A percentile compares a stretch with the other conserved stretches of the same genome.
Conservation (phyloP, 2,329 filamentous ascomycete genomes). For the Hypoxylon sp. region DNA sequence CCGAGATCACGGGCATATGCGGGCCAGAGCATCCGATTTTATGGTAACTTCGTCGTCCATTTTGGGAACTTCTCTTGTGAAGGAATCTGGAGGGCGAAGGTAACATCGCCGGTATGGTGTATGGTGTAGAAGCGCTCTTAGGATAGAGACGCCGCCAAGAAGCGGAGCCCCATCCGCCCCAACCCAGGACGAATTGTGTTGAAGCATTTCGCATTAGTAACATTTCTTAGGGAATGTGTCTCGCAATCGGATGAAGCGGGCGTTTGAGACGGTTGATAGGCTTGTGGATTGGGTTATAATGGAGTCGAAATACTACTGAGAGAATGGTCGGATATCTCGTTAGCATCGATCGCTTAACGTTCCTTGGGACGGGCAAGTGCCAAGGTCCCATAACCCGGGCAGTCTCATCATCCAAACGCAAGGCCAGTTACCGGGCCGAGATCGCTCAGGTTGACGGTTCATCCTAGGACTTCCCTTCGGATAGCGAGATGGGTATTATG, state of each 20-base stretch:
- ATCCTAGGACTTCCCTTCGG: constrained; percentile 4
- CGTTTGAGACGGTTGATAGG: constrained; percentile 5
- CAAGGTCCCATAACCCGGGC: constrained; percentile 9
- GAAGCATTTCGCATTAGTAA: constrained; percentile 5
- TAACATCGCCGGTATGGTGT: neutral
- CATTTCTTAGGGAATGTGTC: neutral
- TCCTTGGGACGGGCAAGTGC: neutral
- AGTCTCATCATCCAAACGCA: constrained; percentile 11
- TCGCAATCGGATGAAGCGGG: constrained; percentile 1
- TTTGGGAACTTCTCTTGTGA: neutral
- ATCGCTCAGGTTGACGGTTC: neutral
- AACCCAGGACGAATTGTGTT: neutral
- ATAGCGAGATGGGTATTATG: constrained; percentile 14
- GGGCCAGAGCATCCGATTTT: constrained; percentile 2
- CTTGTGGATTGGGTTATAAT: constrained; percentile 2
- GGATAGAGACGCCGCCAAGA: constrained; percentile 4
- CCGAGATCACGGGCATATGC: constrained; percentile 19
- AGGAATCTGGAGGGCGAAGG: constrained; percentile 1
- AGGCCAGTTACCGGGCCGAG: constrained; percentile 25
- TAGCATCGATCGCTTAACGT: neutral
- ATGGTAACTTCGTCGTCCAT: neutral
- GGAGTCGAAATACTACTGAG: constrained; percentile 2
- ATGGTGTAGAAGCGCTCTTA: neutral
- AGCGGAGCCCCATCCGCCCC: constrained; percentile 2
- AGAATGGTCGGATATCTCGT: neutral